These are phyloP conservation scores for Martensiomyces pterosporus DNA, from an alignment of 192 early-diverging fungal species.

Conservation along the genomic window DNA sequence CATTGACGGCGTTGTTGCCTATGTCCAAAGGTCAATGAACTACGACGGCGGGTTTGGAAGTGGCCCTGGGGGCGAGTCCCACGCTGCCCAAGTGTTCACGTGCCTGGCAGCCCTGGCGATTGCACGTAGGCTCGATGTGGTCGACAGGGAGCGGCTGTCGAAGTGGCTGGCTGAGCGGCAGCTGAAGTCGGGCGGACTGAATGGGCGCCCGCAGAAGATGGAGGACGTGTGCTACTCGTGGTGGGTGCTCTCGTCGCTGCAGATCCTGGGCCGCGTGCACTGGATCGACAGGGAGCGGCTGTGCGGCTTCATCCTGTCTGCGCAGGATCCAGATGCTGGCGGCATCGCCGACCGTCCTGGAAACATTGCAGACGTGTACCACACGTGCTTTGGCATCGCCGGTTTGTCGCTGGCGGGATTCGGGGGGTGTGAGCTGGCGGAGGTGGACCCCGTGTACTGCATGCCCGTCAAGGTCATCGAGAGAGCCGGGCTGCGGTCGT, in stretches of 20 bases:
- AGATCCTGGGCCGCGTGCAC: constrained; percentile 71
- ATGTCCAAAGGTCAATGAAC: constrained; percentile 76
- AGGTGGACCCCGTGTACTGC: constrained; percentile 91
- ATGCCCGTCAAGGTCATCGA: constrained; percentile 65
- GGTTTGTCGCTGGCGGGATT: constrained; percentile 85
- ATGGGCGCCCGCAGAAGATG: constrained; percentile 94
- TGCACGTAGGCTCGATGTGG: constrained; percentile 65
- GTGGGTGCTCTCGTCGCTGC: constrained; percentile 92
- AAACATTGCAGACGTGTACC: constrained; percentile 93
- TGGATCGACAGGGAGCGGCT: constrained; percentile 84
- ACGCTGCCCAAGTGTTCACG: constrained; percentile 90
- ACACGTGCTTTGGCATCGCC: constrained; percentile 91
- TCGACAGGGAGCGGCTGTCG: constrained; percentile 78
- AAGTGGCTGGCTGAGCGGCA: constrained; percentile 96
- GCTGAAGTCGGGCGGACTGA: constrained; percentile 86
- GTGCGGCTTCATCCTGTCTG: constrained; percentile 70
- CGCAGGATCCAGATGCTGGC: constrained; percentile 82
- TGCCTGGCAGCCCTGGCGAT: constrained; percentile 88
- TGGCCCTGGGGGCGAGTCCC: constrained; percentile 84
- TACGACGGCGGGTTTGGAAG: constrained; percentile 97
- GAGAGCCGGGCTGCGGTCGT: constrained; percentile 42
- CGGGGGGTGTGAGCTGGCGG: constrained; percentile 54
- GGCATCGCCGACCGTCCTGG: constrained; percentile 93
- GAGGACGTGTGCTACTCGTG: constrained; percentile 98
- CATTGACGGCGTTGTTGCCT: constrained; percentile 64